Evolutionary conservation across 2,329 filamentous ascomycete species (phyloP), one percentile per base, ranked within the genome.

Genomic region (Drechslerella dactyloides): DNA sequence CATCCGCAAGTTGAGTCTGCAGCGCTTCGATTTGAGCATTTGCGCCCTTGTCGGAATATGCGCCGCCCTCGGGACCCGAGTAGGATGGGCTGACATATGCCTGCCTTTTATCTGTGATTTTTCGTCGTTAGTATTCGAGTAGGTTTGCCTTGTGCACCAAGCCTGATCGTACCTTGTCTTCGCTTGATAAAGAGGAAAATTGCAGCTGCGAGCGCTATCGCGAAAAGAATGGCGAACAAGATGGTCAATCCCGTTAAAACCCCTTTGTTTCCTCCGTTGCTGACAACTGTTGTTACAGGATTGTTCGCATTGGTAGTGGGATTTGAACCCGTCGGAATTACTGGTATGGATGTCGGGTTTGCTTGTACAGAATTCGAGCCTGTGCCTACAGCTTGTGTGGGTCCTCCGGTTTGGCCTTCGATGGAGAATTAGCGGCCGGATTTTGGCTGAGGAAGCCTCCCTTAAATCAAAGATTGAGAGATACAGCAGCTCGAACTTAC

Each of bases 171-270:
- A 70, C 66, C 66, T 70, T 60, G 59, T 59, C 58, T 56, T 17
- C 66, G 63, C 30, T 70, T 70, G 15, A 70, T 30, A 19, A 70
- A 70, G 51, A 70, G 37, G 59, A 70, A 70, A 17, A 70, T 70
- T 27, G 53, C 54, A 33, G 46, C 48, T 2, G 48, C 59, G 24
- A 70, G 66, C n/a, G 66, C 66, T 4, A 58, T 53, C 15, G 58
- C 66, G 48, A 70, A 70, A 2, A 70, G 54, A 11, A 70, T 10
- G 19, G 53, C 66, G 27, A 70, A 70, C 17, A 70, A 42, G 48
- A 33, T 23, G 2, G 66, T 59, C 40, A 70, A 35, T 2, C 58
- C 59, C 1, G 17, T 70, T 2, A 59, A 53, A 15, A 60, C 59
- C 1, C 17, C 21, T 15, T 30, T 44, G 10, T 70, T 69, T 1